Percentiles rank a stretch among this genome's conserved stretches.
These are phyloP conservation scores for Drechslerella coelobrocha DNA, from an alignment of 2,329 filamentous ascomycete species.

Conservation along the genomic window DNA sequence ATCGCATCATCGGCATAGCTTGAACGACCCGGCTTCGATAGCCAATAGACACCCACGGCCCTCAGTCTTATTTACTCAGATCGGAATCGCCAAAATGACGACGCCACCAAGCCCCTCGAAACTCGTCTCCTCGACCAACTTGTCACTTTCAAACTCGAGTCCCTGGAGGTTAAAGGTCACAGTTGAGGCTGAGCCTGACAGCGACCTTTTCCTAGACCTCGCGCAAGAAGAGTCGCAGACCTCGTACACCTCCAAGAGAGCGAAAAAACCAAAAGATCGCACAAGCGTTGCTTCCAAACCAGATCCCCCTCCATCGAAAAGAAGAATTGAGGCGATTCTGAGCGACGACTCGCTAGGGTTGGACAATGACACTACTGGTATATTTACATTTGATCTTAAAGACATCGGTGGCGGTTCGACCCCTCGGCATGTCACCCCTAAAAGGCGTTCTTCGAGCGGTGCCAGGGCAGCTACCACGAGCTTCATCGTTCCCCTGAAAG, in stretches of 20 bases:
- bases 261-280: slow-evolving; percentile 17
- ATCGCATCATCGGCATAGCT: no score
- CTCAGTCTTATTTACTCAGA: no score
- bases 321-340: slow-evolving; percentile 12
- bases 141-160: slow-evolving; percentile 45
- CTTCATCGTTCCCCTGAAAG: slow-evolving; percentile 27
- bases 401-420: neutral
- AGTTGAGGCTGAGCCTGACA: slow-evolving; percentile 39
- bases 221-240: slow-evolving; percentile 35
- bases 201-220: slow-evolving; percentile 41
- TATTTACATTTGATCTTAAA: slow-evolving; percentile 16
- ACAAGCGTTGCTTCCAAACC: slow-evolving; percentile 11
- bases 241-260: neutral
- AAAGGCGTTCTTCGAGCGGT: neutral
- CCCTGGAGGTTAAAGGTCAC: slow-evolving; percentile 47
- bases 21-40: no score
- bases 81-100: no score
- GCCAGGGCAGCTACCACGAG: slow-evolving; percentile 13
- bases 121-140: slow-evolving; percentile 45
- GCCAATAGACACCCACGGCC: no score
- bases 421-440: slow-evolving; percentile 12
- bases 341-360: slow-evolving; percentile 44
- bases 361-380: slow-evolving; percentile 39
- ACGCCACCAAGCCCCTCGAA: slow-evolving; percentile 36
- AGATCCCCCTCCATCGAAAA: slow-evolving; percentile 9